Base-by-base conservation (phyloP, 2,329 filamentous ascomycete genomes). In the Pseudonectria foliicola region DNA sequence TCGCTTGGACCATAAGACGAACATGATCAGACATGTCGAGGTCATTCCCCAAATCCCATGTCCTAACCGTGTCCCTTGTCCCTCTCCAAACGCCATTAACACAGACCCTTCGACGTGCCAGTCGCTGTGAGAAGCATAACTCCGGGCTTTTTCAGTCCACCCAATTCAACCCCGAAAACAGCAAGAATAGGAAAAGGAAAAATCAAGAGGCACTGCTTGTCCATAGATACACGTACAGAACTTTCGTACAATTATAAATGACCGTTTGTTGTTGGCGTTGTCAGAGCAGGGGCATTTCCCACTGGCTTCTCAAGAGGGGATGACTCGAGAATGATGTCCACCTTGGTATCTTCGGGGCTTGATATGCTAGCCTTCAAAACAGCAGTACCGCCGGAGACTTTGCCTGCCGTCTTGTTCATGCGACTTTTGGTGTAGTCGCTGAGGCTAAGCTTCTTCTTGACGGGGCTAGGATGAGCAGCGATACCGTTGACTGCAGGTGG, bases 381-480 rank as follows among this genome's bases (percentile, higher is more conserved):
- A 12, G 52, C 43, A 25, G 46, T 43, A 3, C 52, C 54, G 4
- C 50, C 49, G 3, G 49, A 38, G 8, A 54, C 45, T 34, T 64
- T 48, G 52, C 47, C 67, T 3, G 68, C 67, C 3, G 67, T 68
- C 50, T 76, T 79, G 49, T 70, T 73, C 60, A 70, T 66, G 33
- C 73, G 64, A 43, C 71, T 75, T 53, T 75, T 77, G 7, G 67
- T 73, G 49, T 82, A 82, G 49, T 82, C 78, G 48, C 76, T 81
- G 2, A 82, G 55, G 43, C 75, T 81, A 25, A 82, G 60, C 55
- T 81, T 82, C 65, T 82, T 82, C 59, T 80, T 80, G 23, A 77
- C 62, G 3, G 78, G 77, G 42, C 75, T 80, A 3, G 75, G 73
- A 14, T 68, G 65, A 8, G 64, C 64, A 6, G 54, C 55, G 7